Percentiles rank a stretch among this genome's conserved stretches.
Conservation (phyloP, 2,329 filamentous ascomycete species). For the Rutstroemia sp. region DNA sequence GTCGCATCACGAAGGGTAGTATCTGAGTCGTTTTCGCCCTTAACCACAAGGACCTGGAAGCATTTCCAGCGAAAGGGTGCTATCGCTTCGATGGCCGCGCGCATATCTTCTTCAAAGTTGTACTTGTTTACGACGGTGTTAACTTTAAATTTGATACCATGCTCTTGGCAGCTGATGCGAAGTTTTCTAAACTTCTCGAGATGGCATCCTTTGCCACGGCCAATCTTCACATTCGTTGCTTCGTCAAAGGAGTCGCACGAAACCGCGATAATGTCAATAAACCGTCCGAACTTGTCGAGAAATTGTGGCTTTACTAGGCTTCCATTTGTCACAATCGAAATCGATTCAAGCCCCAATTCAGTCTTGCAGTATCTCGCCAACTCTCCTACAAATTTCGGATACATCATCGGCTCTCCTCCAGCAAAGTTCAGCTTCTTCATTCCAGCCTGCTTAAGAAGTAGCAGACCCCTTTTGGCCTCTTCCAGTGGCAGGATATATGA, state of each 20-base stretch:
- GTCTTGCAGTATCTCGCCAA: slow-evolving; percentile 42
- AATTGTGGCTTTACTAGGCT: slow-evolving; percentile 38
- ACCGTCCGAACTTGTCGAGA: slow-evolving; percentile 2
- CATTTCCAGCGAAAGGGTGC: too few species aligned
- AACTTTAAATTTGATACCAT: slow-evolving; percentile 47
- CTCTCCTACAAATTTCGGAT: slow-evolving; percentile 36
- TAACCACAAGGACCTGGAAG: too few species aligned
- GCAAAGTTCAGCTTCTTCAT: slow-evolving; percentile 51
- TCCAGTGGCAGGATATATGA: slow-evolving; percentile 32
- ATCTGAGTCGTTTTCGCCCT: slow-evolving; percentile 17
- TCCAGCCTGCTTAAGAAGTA: slow-evolving; percentile 39
- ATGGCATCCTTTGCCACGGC: too few species aligned
- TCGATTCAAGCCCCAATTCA: slow-evolving; percentile 40
- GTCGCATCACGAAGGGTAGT: slow-evolving; percentile 34
- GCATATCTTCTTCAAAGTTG: slow-evolving; percentile 46
- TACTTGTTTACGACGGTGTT: slow-evolving; percentile 46
- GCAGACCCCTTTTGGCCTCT: too few species aligned
- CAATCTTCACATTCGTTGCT: too few species aligned
- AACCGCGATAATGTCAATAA: too few species aligned
- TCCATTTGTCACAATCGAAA: slow-evolving; percentile 48
- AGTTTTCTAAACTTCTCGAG: slow-evolving; percentile 25
- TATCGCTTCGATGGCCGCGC: slow-evolving; percentile 15
- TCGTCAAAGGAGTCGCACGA: too few species aligned
- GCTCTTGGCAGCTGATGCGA: slow-evolving; percentile 37
- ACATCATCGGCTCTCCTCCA: slow-evolving; percentile 47